Conservation (phyloP, 2,329 filamentous ascomycete species). For the Davidsoniella australis region DNA sequence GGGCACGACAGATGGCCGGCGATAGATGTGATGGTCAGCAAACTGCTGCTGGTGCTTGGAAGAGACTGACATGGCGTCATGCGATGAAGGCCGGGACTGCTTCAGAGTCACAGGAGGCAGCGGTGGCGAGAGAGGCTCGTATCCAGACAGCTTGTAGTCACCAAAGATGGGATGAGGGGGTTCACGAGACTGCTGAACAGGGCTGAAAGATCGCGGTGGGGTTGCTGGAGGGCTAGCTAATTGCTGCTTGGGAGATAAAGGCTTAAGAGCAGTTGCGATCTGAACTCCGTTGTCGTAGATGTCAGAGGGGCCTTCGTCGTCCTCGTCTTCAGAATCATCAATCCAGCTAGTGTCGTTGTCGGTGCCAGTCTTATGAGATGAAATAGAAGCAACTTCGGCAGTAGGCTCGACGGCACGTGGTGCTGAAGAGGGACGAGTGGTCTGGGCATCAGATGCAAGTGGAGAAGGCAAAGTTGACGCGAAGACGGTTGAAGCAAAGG, state of each 20-base stretch:
- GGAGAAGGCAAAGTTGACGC: not conserved
- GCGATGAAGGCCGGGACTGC: not conserved
- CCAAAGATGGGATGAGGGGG: not conserved
- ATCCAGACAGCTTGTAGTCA: not conserved
- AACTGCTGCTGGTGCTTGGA: not conserved
- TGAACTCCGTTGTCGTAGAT: not conserved
- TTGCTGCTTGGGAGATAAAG: not conserved
- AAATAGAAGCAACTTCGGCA: conserved; percentile 1
- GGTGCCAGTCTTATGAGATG: conserved; percentile 4
- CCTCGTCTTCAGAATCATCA: conserved; percentile 21
- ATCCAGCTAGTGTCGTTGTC: conserved; percentile 22
- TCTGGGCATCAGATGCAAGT: not conserved
- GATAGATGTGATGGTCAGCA: not conserved
- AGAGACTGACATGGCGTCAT: not conserved
- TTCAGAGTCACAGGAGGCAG: not conserved
- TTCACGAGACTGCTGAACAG: not conserved
- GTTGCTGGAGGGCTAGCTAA: conserved; percentile 8
- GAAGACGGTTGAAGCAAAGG: not conserved
- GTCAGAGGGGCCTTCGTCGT: conserved; percentile 14
- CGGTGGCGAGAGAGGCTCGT: conserved; percentile 9
- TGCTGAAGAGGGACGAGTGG: not conserved
- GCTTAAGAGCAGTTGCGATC: not conserved
- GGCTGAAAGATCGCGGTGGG: conserved; percentile 5
- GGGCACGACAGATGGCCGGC: not conserved
- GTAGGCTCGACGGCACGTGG: not conserved